Evolutionary conservation across 2,329 filamentous ascomycete species (phyloP).

Genomic region (Thermothelomyces thermophilus): DNA sequence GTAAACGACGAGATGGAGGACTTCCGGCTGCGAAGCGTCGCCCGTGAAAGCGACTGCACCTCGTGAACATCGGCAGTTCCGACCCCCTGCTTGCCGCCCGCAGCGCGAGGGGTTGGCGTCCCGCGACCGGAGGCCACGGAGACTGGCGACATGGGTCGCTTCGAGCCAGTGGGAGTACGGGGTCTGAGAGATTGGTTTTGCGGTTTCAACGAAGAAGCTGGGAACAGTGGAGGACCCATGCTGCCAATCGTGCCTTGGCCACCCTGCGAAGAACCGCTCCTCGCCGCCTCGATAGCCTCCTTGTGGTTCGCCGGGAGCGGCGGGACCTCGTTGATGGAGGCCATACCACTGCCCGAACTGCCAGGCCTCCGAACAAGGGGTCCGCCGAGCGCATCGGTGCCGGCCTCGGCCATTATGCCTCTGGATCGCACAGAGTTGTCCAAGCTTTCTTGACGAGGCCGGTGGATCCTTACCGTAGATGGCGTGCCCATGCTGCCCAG

Average conservation of each 20-base stretch:
- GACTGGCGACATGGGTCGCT: constrained; percentile 39
- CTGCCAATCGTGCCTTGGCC: constrained; percentile 26
- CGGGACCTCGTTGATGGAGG: constrained; percentile 44
- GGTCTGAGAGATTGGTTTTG: constrained; percentile 43
- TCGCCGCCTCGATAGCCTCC: constrained; percentile 75
- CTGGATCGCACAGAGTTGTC: constrained; percentile 37
- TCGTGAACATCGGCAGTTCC: constrained; percentile 44
- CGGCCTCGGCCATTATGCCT: constrained; percentile 33
- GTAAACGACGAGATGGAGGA: constrained; percentile 94
- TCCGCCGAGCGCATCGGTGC: constrained; percentile 30
- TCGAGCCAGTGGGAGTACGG: constrained; percentile 52
- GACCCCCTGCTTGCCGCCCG: constrained; percentile 36
- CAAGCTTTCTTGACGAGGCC: constrained; percentile 41
- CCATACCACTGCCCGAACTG: constrained; percentile 63
- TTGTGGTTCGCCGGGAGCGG: constrained; percentile 78
- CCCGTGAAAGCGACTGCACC: constrained; percentile 42
- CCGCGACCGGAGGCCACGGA: constrained; percentile 44
- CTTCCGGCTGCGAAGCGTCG: constrained; percentile 47
- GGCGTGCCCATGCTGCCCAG: constrained; percentile 28
- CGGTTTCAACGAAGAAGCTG: constrained; percentile 61
- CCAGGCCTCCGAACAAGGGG: constrained; percentile 50
- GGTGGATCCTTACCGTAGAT: constrained; percentile 34
- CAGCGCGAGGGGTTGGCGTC: constrained; percentile 51
- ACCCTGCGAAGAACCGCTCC: constrained; percentile 47
- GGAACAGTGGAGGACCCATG: constrained; percentile 82